A percentile compares a stretch with the other conserved stretches of the same genome.
Conservation (phyloP, 139 green algal species). For the Spirogloea muscicola region DNA sequence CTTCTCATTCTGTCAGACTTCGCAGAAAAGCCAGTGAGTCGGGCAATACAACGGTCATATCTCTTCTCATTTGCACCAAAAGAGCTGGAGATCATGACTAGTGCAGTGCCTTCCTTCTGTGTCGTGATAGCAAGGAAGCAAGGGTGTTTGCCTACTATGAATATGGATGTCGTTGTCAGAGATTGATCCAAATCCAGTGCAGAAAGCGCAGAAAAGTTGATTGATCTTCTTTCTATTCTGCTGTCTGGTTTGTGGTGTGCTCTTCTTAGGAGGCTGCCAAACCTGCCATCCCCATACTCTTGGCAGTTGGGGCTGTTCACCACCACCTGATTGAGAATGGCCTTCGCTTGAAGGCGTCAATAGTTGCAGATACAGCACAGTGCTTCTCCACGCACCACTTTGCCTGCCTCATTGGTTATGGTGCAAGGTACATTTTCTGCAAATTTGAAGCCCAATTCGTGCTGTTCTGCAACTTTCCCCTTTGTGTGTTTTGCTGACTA, state of each 20-base stretch:
- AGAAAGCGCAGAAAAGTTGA: too few species aligned
- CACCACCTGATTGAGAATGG: slow-evolving; percentile 90
- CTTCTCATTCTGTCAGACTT: slow-evolving; percentile 52
- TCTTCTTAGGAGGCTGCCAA: slow-evolving; percentile 33
- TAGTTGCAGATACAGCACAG: slow-evolving; percentile 90
- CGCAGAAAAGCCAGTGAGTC: slow-evolving; percentile 23
- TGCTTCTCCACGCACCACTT: slow-evolving; percentile 86
- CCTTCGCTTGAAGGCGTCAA: slow-evolving; percentile 66
- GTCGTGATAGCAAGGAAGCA: too few species aligned
- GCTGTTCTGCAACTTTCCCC: not conserved
- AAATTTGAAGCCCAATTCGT: not conserved
- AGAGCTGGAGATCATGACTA: too few species aligned
- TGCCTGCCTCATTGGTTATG: slow-evolving; percentile 90
- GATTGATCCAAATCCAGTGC: too few species aligned
- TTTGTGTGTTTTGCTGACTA: too few species aligned
- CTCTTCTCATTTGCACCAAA: too few species aligned
- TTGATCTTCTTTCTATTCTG: too few species aligned
- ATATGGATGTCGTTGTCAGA: too few species aligned
- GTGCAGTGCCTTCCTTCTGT: too few species aligned
- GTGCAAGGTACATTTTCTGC: slow-evolving; percentile 58
- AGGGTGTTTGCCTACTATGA: too few species aligned
- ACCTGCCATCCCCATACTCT: slow-evolving; percentile 77
- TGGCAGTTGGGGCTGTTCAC: slow-evolving; percentile 91
- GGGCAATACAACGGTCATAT: too few species aligned
- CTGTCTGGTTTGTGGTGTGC: too few species aligned